A percentile compares a stretch with the other conserved stretches of the same genome.
phyloP scores from a whole-genome alignment of 805 yeast species.

The Hanseniaspora nectarophila region DNA sequence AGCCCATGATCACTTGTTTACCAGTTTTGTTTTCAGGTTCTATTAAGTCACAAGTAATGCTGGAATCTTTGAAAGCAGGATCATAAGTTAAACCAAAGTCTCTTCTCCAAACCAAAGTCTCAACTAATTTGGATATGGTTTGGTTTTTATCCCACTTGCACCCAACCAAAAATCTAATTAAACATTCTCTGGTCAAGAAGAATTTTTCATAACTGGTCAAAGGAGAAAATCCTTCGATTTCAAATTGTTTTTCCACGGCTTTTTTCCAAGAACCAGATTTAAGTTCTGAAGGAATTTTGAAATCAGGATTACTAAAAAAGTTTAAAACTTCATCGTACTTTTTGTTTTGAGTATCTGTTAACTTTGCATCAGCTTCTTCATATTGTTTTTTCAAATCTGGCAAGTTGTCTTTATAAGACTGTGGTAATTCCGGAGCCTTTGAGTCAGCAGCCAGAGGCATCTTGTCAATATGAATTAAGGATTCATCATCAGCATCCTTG shows the following conservation, averaged over 20 bases:
- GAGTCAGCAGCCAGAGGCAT: constrained; percentile 7
- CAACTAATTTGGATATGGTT: constrained; percentile 36
- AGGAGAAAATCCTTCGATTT: constrained; percentile 28
- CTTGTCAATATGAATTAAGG: background rate
- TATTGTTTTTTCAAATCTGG: constrained; percentile 3
- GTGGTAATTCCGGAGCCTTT: background rate
- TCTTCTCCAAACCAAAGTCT: constrained; percentile 45
- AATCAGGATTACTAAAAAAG: constrained; percentile 19
- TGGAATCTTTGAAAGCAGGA: constrained; percentile 28
- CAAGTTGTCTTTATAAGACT: constrained; percentile 1
- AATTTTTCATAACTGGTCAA: constrained; percentile 29
- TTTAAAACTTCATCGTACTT: constrained; percentile 19
- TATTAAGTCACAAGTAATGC: constrained; percentile 33
- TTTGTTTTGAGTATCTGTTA: constrained; percentile 19
- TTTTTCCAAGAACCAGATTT: constrained; percentile 5
- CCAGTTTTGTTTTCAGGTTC: constrained; percentile 43
- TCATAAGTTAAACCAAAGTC: constrained; percentile 37
- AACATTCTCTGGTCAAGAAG: constrained; percentile 41
- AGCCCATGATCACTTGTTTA: constrained; percentile 43
- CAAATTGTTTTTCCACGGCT: constrained; percentile 24
- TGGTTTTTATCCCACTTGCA: constrained; percentile 38
- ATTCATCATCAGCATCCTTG: background rate
- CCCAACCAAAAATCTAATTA: constrained; percentile 41
- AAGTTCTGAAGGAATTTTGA: constrained; percentile 19
- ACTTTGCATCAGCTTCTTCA: constrained; percentile 14